These are phyloP conservation scores for Gaultheria prostrata DNA, from an alignment of 148 eudicot genomes.

Conservation along the genomic window DNA sequence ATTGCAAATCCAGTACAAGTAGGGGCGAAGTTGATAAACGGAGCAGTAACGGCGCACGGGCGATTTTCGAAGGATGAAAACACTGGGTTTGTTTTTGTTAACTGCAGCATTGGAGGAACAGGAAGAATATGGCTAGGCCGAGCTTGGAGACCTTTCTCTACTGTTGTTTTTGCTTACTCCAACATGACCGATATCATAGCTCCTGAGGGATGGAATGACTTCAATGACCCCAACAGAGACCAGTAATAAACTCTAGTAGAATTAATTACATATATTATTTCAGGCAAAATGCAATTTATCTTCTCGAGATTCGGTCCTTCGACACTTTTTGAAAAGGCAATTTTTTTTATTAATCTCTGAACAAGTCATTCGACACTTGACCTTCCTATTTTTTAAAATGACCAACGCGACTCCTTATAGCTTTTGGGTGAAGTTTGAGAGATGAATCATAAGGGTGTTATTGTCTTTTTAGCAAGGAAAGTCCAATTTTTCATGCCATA, in stretches of 20 bases:
- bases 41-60: constrained; percentile 85
- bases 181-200: constrained; percentile 78
- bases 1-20: constrained; percentile 70
- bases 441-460: no score
- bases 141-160: constrained; percentile 93
- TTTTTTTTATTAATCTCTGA: no score
- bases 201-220: constrained; percentile 93
- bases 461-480: no score
- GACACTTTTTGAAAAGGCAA: no score
- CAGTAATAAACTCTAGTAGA: constrained; percentile 32
- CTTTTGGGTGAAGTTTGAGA: no score
- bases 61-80: constrained; percentile 69
- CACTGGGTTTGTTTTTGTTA: constrained; percentile 76
- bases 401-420: no score
- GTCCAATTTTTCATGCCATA: no score
- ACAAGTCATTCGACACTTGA: no score
- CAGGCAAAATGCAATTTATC: no score
- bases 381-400: no score
- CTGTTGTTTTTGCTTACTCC: constrained; percentile 68
- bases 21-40: constrained; percentile 55
- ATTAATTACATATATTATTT: no score
- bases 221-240: constrained; percentile 70
- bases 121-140: constrained; percentile 94
- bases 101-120: constrained; percentile 76
- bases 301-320: no score